Base-by-base conservation (phyloP, 306 rosid species). In the Glycine latifolia region DNA sequence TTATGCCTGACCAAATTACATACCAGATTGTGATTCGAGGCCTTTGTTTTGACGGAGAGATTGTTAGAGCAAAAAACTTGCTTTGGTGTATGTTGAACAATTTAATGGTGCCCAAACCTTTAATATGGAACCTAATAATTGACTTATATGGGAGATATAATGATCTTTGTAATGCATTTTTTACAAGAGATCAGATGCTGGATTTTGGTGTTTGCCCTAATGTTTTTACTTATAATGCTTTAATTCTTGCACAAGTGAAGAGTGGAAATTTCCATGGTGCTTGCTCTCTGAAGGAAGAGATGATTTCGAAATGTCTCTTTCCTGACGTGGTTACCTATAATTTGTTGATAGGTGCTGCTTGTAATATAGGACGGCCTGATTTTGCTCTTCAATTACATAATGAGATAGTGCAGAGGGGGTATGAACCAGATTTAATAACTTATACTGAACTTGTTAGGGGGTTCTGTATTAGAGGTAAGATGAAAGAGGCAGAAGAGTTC, bases 301-400 rank as follows among this genome's bases (percentile, higher is more conserved):
- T 95, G 97, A 76, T 62, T 71, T 63, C 59, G 39, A 75, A 67
- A 41, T 92, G 90, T 80, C 73, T 87, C 73, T 85, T 2, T 72
- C 98, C 98, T 76, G 94, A 95, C 65, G 85, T 86, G 15, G 92
- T 95, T 70, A 91, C 98, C 15, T 95, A 91, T 80, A 95, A 91
- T 86, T 76, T 95, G 83, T 89, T 95, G 92, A 90, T 92, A 73
- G 90, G 94, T 2, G 88, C 86, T 71, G 92, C 91, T 77, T 88
- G 91, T 86, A 82, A 79, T 78, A 7, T 41, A 33, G 90, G 94
- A 59, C 75, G 48, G 70, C 80, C 79, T 55, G 44, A 46, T 63
- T 82, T 78, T 48, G 94, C 94, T 39, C 73, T 66, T 76, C 75
- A 68, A 46, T 68, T 95, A 47, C 67, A 65, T 59, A 83, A 87